Percentiles rank a stretch among this genome's conserved stretches.
Evolutionary conservation across 495 filamentous ascomycete species (phyloP).

Genomic region (Hypoxylon fragiforme): DNA sequence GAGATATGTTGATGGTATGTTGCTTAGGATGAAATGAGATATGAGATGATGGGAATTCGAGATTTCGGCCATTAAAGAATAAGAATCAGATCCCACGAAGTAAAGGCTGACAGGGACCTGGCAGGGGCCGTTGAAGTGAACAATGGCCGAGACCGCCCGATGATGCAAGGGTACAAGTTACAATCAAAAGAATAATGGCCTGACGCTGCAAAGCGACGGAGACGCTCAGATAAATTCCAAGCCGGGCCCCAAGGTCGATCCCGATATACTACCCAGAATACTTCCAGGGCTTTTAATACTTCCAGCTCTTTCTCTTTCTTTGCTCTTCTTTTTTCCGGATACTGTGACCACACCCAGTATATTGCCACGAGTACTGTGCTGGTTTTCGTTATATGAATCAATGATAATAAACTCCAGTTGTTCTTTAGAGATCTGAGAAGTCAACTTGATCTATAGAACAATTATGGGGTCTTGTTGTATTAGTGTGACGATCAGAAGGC

Average conservation of each 20-base stretch:
- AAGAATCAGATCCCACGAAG: constrained; percentile 31
- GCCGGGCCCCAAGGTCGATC: constrained; percentile 25
- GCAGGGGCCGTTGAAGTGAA: constrained; percentile 7
- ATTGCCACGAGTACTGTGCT: not conserved
- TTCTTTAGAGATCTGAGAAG: no score
- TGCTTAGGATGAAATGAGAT: constrained; percentile 19
- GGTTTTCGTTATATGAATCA: no score
- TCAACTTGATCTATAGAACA: no score
- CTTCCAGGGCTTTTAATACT: not conserved
- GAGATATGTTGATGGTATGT: not conserved
- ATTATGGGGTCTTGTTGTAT: no score
- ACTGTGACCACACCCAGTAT: not conserved
- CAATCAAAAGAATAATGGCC: constrained; percentile 36
- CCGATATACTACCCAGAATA: constrained; percentile 17
- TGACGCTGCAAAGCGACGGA: constrained; percentile 39
- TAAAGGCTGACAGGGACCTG: not conserved
- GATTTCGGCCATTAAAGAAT: constrained; percentile 37
- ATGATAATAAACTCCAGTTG: no score
- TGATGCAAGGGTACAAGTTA: constrained; percentile 36
- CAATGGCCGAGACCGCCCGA: constrained; percentile 44
- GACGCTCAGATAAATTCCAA: constrained; percentile 32
- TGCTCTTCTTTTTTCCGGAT: not conserved
- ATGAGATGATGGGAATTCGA: constrained; percentile 30
- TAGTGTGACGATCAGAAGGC: no score
- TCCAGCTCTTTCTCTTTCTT: no score